Conservation (phyloP, 2,329 filamentous ascomycete genomes). For the Fusarium mangiferae region DNA sequence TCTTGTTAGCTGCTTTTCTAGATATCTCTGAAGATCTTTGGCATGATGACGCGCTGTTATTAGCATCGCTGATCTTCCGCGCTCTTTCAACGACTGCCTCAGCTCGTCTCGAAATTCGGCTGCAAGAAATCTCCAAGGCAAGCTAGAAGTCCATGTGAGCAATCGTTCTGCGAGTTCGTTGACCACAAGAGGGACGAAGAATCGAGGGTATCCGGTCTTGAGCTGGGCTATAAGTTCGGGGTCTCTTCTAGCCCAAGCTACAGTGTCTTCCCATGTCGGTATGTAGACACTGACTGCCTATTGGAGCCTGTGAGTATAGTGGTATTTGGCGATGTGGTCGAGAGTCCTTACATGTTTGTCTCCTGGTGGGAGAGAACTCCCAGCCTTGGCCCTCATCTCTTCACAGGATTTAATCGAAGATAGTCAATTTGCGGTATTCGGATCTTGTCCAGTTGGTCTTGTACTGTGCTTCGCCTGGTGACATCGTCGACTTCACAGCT, state of each 20-base stretch:
- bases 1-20: slow-evolving; percentile 7
- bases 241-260: slow-evolving; percentile 40
- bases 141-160: slow-evolving; percentile 23
- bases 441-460: neutral
- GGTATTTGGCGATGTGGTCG: neutral
- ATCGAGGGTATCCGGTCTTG: slow-evolving; percentile 45
- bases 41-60: slow-evolving; percentile 30
- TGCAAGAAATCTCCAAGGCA: neutral
- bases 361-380: slow-evolving; percentile 40
- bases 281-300: slow-evolving; percentile 47
- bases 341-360: slow-evolving; percentile 41
- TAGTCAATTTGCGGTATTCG: neutral
- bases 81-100: neutral
- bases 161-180: slow-evolving; percentile 31
- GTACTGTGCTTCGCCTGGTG: neutral
- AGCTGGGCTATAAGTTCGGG: slow-evolving; percentile 33
- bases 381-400: slow-evolving; percentile 22
- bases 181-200: slow-evolving; percentile 41
- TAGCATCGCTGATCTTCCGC: slow-evolving; percentile 11
- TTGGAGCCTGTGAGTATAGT: neutral
- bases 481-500: neutral
- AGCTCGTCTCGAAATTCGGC: neutral
- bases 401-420: neutral
- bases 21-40: slow-evolving; percentile 26
- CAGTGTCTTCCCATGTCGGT: slow-evolving; percentile 44